Conservation (phyloP, 129 eudicot genomes). For the Pulicaria dysenterica region DNA sequence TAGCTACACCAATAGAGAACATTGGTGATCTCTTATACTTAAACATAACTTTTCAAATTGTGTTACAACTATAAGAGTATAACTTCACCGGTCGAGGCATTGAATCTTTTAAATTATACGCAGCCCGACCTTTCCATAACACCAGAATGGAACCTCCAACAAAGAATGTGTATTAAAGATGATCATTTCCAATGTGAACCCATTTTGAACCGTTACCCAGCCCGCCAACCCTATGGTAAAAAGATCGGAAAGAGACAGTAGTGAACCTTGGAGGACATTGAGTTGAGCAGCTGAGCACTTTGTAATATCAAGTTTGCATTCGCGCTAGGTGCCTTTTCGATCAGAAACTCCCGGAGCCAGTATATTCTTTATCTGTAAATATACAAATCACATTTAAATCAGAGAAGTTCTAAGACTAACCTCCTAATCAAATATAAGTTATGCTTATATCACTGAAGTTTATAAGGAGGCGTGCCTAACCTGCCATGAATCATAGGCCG, state of each 20-base stretch:
- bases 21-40: conserved; percentile 17
- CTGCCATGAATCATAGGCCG: conserved; percentile 99
- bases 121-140: not conserved
- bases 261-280: conserved; percentile 39
- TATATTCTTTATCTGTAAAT: conserved; percentile 37
- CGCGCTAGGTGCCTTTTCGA: conserved; percentile 40
- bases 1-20: conserved; percentile 22
- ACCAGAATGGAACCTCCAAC: conserved; percentile 26
- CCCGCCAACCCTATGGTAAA: too few species aligned
- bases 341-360: conserved; percentile 48
- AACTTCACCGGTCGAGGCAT: not conserved
- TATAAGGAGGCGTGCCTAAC: conserved; percentile 38
- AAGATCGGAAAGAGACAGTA: conserved; percentile 5
- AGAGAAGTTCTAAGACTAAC: not conserved
- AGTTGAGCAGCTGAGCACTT: conserved; percentile 48
- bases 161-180: conserved; percentile 26
- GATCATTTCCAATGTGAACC: too few species aligned
- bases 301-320: conserved; percentile 39
- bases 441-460: not conserved
- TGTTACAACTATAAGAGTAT: conserved; percentile 3
- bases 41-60: conserved; percentile 11
- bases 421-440: not conserved
- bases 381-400: not conserved
- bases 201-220: too few species aligned
- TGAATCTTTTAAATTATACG: conserved; percentile 1